Conservation (phyloP, 495 filamentous ascomycete species). For the Gamarada debralockiae region DNA sequence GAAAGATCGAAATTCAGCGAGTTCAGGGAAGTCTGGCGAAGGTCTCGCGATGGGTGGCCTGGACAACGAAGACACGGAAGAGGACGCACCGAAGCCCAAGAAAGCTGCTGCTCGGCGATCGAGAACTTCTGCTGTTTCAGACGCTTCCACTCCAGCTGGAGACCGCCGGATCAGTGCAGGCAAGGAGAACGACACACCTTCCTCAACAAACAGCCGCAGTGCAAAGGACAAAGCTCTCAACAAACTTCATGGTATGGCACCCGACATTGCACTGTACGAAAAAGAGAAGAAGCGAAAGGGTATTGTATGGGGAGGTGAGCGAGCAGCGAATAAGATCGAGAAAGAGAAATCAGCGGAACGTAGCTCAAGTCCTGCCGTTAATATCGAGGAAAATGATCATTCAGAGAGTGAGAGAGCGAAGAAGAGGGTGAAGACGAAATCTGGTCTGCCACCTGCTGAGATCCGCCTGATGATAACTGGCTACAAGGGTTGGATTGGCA, state of each 20-base stretch:
- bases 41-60: slow-evolving; percentile 9
- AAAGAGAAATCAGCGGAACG: slow-evolving; percentile 34
- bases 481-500: slow-evolving; percentile 68
- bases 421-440: slow-evolving; percentile 41
- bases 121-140: slow-evolving; percentile 1
- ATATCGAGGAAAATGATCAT: slow-evolving; percentile 45
- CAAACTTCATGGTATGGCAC: slow-evolving; percentile 68
- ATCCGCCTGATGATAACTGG: slow-evolving; percentile 77
- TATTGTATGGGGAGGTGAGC: slow-evolving; percentile 74
- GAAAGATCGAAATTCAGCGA: slow-evolving; percentile 21
- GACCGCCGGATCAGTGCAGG: slow-evolving; percentile 32
- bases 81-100: neutral
- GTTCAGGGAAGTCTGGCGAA: slow-evolving; percentile 2
- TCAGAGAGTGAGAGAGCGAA: slow-evolving; percentile 47
- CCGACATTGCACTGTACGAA: slow-evolving; percentile 84
- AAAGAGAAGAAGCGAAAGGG: slow-evolving; percentile 84
- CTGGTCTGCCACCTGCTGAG: slow-evolving; percentile 50
- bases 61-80: slow-evolving; percentile 3
- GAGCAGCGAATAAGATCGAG: slow-evolving; percentile 53
- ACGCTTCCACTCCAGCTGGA: slow-evolving; percentile 12
- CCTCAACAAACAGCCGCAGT: slow-evolving; percentile 71
- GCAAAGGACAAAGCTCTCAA: slow-evolving; percentile 81
- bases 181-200: slow-evolving; percentile 87
- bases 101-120: neutral
- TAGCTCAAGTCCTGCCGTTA: slow-evolving; percentile 29